Evolutionary conservation across 257 asterid species (phyloP).

Genomic region (Capsicum baccatum): DNA sequence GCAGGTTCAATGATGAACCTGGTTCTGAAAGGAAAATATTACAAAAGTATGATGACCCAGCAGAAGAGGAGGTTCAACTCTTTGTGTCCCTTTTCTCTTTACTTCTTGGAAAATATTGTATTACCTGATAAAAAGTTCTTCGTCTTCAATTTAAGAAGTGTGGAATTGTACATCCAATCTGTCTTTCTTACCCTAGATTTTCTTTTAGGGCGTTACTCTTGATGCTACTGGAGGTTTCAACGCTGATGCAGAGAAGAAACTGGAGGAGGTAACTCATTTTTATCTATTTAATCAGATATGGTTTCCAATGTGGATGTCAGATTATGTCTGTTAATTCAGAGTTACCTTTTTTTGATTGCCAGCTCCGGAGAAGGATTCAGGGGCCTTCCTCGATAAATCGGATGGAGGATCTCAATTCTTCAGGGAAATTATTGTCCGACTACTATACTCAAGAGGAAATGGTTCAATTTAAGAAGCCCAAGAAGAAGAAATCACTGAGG

Average conservation of each 20-base stretch:
- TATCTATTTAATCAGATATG: slow-evolving; percentile 31
- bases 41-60: slow-evolving; percentile 95
- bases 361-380: slow-evolving; percentile 89
- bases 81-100: not conserved
- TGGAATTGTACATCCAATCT: slow-evolving; percentile 2
- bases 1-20: slow-evolving; percentile 75
- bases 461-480: slow-evolving; percentile 86
- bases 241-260: slow-evolving; percentile 87
- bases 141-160: not conserved
- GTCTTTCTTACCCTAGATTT: slow-evolving; percentile 32
- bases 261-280: slow-evolving; percentile 71
- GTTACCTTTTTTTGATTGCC: slow-evolving; percentile 35
- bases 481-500: slow-evolving; percentile 90
- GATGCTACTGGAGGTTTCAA: slow-evolving; percentile 88
- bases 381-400: slow-evolving; percentile 57
- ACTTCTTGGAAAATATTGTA: slow-evolving; percentile 1
- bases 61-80: slow-evolving; percentile 73
- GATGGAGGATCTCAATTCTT: slow-evolving; percentile 66
- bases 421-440: slow-evolving; percentile 68
- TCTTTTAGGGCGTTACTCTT: slow-evolving; percentile 75
- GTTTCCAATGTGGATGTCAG: slow-evolving; percentile 26
- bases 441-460: slow-evolving; percentile 90
- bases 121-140: not conserved
- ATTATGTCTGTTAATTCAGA: slow-evolving; percentile 29
- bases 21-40: slow-evolving; percentile 56